These are phyloP conservation scores for Dioszegia crocea DNA, from an alignment of 768 basidiomycete genomes.

Conservation along the genomic window DNA sequence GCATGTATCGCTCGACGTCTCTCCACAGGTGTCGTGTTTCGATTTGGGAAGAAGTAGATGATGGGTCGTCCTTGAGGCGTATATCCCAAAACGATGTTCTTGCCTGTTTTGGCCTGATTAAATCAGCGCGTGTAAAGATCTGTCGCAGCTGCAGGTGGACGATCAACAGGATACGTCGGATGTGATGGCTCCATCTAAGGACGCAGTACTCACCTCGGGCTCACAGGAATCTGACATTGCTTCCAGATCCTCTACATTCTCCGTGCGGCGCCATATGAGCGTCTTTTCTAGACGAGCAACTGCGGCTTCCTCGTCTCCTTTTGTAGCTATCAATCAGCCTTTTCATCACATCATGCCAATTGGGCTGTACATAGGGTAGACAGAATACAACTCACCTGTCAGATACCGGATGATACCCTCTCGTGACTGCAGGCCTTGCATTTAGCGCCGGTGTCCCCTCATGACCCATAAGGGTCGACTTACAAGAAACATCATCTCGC, in stretches of 20 bases:
- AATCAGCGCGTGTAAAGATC: not conserved
- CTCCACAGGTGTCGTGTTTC: conserved; percentile 29
- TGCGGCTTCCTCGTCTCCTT: conserved; percentile 28
- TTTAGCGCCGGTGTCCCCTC: not conserved
- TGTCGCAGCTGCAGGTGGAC: too few relatives aligned
- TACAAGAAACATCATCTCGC: conserved; percentile 48
- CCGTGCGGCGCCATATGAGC: conserved; percentile 40
- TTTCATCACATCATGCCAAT: too few relatives aligned
- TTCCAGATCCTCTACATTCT: conserved; percentile 37
- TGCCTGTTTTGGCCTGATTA: conserved; percentile 32
- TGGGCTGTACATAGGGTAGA: not conserved
- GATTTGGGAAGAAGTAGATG: conserved; percentile 42
- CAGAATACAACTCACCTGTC: conserved; percentile 14
- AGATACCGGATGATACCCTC: conserved; percentile 39
- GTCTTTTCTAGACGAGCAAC: conserved; percentile 36
- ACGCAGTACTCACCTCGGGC: conserved; percentile 25
- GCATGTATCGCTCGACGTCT: conserved; percentile 30
- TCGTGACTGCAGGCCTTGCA: conserved; percentile 20
- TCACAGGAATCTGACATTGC: conserved; percentile 32
- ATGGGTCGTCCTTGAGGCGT: conserved; percentile 34
- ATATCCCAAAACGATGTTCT: conserved; percentile 39
- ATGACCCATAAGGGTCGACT: not conserved
- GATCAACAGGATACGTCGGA: too few relatives aligned
- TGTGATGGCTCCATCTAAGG: too few relatives aligned
- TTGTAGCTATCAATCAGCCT: conserved; percentile 26